These are phyloP conservation scores for Eleusine coracana DNA, from an alignment of 176 grass and related monocot species.

Conservation along the genomic window DNA sequence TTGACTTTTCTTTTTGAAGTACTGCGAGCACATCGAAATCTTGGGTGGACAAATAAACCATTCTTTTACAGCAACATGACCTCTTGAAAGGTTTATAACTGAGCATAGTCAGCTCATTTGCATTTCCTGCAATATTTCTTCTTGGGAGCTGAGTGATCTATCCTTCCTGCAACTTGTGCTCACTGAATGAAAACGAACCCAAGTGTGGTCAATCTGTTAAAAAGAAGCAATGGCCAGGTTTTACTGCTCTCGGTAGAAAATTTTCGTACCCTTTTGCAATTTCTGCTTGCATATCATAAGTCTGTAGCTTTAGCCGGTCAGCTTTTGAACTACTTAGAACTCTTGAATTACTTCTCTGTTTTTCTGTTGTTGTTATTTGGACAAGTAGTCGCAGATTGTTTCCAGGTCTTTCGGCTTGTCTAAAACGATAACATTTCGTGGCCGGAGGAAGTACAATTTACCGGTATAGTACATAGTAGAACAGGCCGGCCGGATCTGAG, in stretches of 20 bases:
- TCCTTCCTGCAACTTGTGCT: not conserved
- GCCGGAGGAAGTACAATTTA: not conserved
- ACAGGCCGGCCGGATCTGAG: not conserved
- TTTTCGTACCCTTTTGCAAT: no score
- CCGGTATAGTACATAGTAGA: no score
- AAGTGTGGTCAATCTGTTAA: not conserved
- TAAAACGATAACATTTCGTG: no score
- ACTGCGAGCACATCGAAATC: not conserved
- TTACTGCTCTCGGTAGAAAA: no score
- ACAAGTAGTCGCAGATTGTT: no score
- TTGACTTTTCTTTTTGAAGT: not conserved
- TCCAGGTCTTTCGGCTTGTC: no score
- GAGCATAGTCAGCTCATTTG: not conserved
- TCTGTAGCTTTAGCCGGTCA: not conserved
- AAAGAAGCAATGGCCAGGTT: not conserved
- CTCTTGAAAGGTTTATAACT: not conserved
- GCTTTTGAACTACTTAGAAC: no score
- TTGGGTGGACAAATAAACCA: not conserved
- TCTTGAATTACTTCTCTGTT: not conserved
- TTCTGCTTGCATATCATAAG: no score
- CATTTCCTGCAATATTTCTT: not conserved
- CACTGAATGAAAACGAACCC: not conserved
- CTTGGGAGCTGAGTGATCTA: not conserved
- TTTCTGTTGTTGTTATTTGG: no score
- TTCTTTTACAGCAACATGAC: not conserved